Conservation (phyloP, 306 rosid genomes). For the Cucurbita moschata region DNA sequence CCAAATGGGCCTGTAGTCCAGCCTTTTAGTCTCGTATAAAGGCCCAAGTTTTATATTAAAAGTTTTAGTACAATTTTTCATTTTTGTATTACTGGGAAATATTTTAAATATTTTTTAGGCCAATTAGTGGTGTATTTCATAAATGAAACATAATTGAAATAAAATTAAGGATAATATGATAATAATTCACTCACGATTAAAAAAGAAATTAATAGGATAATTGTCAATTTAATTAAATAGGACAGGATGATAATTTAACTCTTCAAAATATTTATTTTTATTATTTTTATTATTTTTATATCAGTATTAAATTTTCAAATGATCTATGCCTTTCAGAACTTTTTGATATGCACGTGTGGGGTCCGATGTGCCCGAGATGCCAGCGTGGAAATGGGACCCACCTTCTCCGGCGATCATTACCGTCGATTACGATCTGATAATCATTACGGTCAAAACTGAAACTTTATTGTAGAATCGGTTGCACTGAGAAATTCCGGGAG, state of each 20-base stretch:
- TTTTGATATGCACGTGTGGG: not conserved
- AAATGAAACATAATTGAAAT: not conserved
- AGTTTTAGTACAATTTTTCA: not conserved
- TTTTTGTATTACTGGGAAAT: not conserved
- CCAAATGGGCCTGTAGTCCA: too few species aligned
- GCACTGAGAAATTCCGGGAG: not conserved
- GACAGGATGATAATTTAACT: too few species aligned
- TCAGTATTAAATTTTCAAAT: too few species aligned
- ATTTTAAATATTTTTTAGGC: not conserved
- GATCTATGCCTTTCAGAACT: not conserved
- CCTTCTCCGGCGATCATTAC: not conserved
- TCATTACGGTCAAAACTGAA: not conserved
- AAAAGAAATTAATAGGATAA: too few species aligned
- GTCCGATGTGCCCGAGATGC: not conserved
- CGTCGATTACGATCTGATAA: not conserved
- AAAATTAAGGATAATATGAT: not conserved
- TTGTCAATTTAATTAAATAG: too few species aligned
- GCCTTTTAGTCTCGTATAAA: not conserved
- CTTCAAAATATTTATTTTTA: too few species aligned
- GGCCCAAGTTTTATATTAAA: not conserved
- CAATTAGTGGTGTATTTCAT: not conserved
- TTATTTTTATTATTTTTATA: too few species aligned
- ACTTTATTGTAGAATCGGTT: not conserved
- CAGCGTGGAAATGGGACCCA: not conserved
- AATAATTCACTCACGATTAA: not conserved